A percentile compares a stretch with the other conserved stretches of the same genome.
Conservation (phyloP, 108 stramenopile genomes). For the Nitzschia inconspicua region DNA sequence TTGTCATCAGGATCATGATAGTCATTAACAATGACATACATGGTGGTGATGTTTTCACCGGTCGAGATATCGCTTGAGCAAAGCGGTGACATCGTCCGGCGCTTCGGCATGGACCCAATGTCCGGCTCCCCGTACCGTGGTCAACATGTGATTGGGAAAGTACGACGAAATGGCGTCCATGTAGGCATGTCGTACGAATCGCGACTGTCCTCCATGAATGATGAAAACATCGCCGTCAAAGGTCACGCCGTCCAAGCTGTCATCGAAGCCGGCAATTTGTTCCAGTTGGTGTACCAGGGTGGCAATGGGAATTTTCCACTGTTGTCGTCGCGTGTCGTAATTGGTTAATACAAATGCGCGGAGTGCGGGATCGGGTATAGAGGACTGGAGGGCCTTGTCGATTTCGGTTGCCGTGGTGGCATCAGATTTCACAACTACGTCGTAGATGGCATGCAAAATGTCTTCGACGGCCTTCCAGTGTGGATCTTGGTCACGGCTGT, state of each 20-base stretch:
- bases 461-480: conserved; percentile 84
- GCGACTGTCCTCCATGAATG: conserved; percentile 87
- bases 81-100: conserved; percentile 72
- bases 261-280: conserved; percentile 79
- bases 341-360: conserved; percentile 91
- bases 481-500: conserved; percentile 41
- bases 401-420: conserved; percentile 51
- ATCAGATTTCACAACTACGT: conserved; percentile 30
- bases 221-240: conserved; percentile 82
- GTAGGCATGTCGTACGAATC: conserved; percentile 86
- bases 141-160: conserved; percentile 91
- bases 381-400: conserved; percentile 49
- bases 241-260: not conserved
- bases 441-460: conserved; percentile 65
- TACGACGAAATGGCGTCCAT: conserved; percentile 67
- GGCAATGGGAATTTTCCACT: conserved; percentile 85
- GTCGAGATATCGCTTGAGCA: conserved; percentile 79
- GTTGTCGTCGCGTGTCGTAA: conserved; percentile 45
- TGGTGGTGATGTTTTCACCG: conserved; percentile 29
- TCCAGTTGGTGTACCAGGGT: conserved; percentile 74
- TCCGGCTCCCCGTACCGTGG: conserved; percentile 85
- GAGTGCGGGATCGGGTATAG: conserved; percentile 78
- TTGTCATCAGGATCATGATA: no score
- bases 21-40: no score
- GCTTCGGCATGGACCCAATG: conserved; percentile 97